Evolutionary conservation across 495 filamentous ascomycete genomes (phyloP).

Genomic region (Haplographium delicatum): DNA sequence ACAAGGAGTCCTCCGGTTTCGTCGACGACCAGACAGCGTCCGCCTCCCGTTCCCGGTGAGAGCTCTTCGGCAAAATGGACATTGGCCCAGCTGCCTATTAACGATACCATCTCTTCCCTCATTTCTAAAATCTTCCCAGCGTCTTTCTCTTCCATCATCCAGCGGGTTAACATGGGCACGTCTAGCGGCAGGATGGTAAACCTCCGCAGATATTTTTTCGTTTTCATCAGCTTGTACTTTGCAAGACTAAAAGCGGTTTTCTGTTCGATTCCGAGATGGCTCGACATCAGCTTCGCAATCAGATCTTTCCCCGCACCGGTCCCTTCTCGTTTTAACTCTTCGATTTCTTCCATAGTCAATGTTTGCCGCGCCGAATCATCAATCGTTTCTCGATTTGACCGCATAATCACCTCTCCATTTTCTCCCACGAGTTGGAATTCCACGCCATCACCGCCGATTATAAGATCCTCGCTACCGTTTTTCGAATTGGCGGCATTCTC

Average conservation of each 20-base stretch:
- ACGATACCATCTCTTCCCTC: constrained; percentile 75
- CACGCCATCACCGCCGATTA: constrained; percentile 37
- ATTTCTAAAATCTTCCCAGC: constrained; percentile 78
- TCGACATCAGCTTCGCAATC: constrained; percentile 77
- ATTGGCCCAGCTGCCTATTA: constrained; percentile 52
- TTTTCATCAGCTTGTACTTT: constrained; percentile 92
- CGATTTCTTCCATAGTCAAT: constrained; percentile 81
- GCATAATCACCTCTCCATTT: constrained; percentile 58
- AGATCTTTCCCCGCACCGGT: constrained; percentile 79
- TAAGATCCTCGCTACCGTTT: constrained; percentile 28
- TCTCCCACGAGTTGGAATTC: constrained; percentile 47
- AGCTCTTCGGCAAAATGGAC: constrained; percentile 40
- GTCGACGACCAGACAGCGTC: constrained; percentile 84
- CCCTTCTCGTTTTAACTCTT: constrained; percentile 76
- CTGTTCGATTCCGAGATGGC: constrained; percentile 81
- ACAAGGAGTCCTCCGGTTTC: constrained; percentile 84
- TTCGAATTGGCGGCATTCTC: constrained; percentile 31
- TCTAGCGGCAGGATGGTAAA: constrained; percentile 84
- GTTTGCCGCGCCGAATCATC: constrained; percentile 79
- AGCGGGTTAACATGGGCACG: constrained; percentile 64
- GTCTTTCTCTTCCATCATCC: constrained; percentile 72
- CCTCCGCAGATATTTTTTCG: constrained; percentile 82
- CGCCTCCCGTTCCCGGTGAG: constrained; percentile 31
- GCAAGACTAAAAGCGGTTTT: constrained; percentile 91
- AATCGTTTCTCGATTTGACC: constrained; percentile 71